Conservation (phyloP, 2,329 filamentous ascomycete species). For the Ascochyta pisi region DNA sequence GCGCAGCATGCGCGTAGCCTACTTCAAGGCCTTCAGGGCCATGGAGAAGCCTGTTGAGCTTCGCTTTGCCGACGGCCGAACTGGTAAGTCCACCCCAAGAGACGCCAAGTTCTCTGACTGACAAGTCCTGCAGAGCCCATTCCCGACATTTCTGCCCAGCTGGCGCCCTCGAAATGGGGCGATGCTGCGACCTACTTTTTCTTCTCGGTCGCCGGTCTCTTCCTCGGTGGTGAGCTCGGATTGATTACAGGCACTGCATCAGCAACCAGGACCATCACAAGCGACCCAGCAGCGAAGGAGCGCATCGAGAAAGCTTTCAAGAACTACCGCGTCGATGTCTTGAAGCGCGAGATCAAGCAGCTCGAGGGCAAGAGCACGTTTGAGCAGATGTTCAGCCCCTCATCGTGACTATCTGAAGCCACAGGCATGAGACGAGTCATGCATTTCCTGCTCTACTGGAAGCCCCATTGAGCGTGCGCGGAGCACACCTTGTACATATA, state of each 20-base stretch:
- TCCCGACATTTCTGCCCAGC: conserved; percentile 65
- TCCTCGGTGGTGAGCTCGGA: conserved; percentile 70
- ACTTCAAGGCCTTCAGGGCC: conserved; percentile 68
- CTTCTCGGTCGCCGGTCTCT: conserved; percentile 66
- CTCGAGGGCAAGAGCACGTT: conserved; percentile 56
- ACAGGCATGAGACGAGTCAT: conserved; percentile 10
- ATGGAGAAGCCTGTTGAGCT: conserved; percentile 68
- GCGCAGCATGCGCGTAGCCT: conserved; percentile 61
- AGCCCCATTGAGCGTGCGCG: conserved; percentile 9
- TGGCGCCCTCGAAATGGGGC: conserved; percentile 64
- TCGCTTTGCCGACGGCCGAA: conserved; percentile 66
- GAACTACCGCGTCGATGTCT: conserved; percentile 67
- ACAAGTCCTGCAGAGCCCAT: conserved; percentile 57
- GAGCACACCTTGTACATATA: background rate
- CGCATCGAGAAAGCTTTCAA: conserved; percentile 70
- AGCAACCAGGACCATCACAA: conserved; percentile 60
- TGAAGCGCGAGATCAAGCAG: conserved; percentile 64
- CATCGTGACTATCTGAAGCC: conserved; percentile 10
- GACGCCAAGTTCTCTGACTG: background rate
- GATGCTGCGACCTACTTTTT: conserved; percentile 70
- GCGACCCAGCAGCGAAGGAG: conserved; percentile 60
- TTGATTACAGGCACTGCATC: conserved; percentile 64
- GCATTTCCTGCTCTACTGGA: conserved; percentile 16
- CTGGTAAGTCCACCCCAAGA: conserved; percentile 49
- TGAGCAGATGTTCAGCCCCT: conserved; percentile 36